Evolutionary conservation across 2,329 filamentous ascomycete genomes (phyloP).

Genomic region (Talaromyces sp.): DNA sequence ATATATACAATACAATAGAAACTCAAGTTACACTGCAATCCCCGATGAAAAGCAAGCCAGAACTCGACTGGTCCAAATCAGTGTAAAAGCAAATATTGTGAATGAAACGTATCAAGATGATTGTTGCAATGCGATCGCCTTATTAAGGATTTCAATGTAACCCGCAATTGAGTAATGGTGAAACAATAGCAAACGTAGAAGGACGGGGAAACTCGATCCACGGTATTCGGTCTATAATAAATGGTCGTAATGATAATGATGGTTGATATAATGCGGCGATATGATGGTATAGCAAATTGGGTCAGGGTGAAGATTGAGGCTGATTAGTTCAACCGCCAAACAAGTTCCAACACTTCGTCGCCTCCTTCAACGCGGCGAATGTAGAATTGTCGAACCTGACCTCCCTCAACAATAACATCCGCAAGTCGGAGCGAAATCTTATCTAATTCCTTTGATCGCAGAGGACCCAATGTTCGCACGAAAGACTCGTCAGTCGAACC

Average conservation of each 20-base stretch:
- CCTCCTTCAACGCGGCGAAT: constrained; percentile 46
- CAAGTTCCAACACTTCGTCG: constrained; percentile 43
- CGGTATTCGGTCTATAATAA: background rate
- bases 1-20: constrained; percentile 1
- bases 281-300: background rate
- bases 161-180: background rate
- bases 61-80: background rate
- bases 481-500: constrained; percentile 45
- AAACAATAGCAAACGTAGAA: background rate
- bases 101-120: background rate
- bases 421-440: constrained; percentile 56
- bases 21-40: background rate
- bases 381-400: constrained; percentile 57
- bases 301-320: background rate
- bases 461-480: constrained; percentile 55
- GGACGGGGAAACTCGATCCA: background rate
- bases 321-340: constrained; percentile 32
- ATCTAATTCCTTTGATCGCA: constrained; percentile 44
- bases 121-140: background rate
- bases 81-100: background rate
- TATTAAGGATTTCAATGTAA: background rate
- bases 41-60: background rate
- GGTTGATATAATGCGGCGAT: background rate
- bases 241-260: constrained; percentile 9
- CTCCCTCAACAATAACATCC: constrained; percentile 46